Evolutionary conservation across 2,329 filamentous ascomycete genomes (phyloP).

Genomic region (Fusarium redolens): DNA sequence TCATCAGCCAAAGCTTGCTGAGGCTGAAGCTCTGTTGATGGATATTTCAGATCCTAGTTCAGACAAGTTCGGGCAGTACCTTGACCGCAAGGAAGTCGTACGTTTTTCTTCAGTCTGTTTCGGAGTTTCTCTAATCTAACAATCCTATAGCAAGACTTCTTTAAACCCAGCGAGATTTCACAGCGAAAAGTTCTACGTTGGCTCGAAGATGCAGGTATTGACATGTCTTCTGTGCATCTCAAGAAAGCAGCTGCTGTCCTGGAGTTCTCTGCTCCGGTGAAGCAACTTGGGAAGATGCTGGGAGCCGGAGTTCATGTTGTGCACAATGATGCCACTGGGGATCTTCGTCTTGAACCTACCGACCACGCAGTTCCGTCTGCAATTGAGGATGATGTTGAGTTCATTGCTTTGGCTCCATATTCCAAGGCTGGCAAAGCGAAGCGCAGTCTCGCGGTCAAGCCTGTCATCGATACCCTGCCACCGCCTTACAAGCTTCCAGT

Average conservation of each 20-base stretch:
- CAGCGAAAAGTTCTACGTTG: neutral
- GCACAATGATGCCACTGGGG: neutral
- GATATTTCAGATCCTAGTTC: neutral
- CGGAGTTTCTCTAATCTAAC: neutral
- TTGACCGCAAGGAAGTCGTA: neutral
- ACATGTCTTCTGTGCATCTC: neutral
- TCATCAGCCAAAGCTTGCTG: neutral
- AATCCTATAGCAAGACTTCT: neutral
- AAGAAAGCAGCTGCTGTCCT: neutral
- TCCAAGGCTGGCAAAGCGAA: neutral
- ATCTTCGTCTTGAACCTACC: neutral
- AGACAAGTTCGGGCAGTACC: neutral
- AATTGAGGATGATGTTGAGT: neutral
- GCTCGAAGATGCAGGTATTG: neutral
- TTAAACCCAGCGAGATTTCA: neutral
- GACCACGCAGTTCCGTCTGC: neutral
- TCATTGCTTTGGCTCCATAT: neutral
- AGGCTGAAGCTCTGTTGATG: constrained; percentile 1
- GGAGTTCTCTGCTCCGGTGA: neutral
- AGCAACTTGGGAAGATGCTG: neutral
- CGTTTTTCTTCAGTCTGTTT: neutral
- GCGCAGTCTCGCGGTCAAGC: neutral
- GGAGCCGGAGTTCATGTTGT: neutral
- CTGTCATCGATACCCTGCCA: neutral
- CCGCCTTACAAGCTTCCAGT: neutral